Conservation (phyloP, 495 filamentous ascomycete genomes). For the Hypomontagnella submonticulosa region DNA sequence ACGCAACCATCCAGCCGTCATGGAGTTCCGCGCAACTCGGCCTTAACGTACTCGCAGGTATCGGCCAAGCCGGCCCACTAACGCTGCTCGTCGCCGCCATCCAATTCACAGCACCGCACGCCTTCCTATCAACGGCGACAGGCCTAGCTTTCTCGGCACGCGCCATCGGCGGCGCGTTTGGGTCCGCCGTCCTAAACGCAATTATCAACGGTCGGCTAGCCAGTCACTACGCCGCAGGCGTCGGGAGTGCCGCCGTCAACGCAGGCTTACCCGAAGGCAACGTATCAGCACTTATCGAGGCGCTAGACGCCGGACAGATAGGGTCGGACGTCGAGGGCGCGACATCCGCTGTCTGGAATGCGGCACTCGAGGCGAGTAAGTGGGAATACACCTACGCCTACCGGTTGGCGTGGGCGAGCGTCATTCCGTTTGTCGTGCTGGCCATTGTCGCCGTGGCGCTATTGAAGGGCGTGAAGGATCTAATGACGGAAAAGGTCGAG, state of each 20-base stretch:
- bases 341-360: conserved; percentile 50
- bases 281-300: conserved; percentile 50
- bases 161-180: conserved; percentile 66
- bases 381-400: conserved; percentile 59
- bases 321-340: conserved; percentile 50
- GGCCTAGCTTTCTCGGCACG: conserved; percentile 65
- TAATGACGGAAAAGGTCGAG: conserved; percentile 65
- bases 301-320: conserved; percentile 48
- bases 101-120: conserved; percentile 66
- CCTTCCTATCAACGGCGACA: conserved; percentile 64
- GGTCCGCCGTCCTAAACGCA: conserved; percentile 63
- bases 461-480: conserved; percentile 60
- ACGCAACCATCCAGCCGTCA: conserved; percentile 58
- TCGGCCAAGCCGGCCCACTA: conserved; percentile 62
- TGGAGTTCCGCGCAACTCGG: conserved; percentile 61
- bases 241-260: conserved; percentile 49
- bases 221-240: conserved; percentile 52
- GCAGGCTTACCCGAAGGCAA: conserved; percentile 57
- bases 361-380: conserved; percentile 53
- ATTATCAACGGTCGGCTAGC: conserved; percentile 62
- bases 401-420: conserved; percentile 60
- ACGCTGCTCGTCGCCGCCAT: conserved; percentile 63
- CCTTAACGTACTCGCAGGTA: conserved; percentile 60
- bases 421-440: conserved; percentile 65
- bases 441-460: conserved; percentile 57